Evolutionary conservation across 257 asterid species (phyloP).

Genomic region (Striga asiatica): DNA sequence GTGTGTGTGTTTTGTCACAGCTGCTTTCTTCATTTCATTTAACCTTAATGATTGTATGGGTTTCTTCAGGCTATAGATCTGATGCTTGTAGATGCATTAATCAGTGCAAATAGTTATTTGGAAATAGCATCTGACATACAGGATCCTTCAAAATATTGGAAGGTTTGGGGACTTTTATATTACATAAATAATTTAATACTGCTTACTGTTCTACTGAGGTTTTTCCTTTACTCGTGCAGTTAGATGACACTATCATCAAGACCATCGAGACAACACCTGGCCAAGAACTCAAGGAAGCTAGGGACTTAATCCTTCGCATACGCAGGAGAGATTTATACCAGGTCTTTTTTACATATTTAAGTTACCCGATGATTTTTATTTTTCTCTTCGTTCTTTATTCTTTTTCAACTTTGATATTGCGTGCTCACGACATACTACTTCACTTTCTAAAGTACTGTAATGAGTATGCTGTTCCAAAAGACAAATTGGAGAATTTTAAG

Average conservation of each 20-base stretch:
- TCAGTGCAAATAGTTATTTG: slow-evolving; percentile 65
- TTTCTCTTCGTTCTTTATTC: too few species aligned
- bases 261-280: slow-evolving; percentile 80
- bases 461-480: slow-evolving; percentile 86
- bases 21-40: not conserved
- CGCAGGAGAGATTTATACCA: slow-evolving; percentile 81
- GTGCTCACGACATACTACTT: slow-evolving; percentile 12
- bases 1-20: too few species aligned
- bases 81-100: slow-evolving; percentile 84
- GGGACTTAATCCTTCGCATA: slow-evolving; percentile 78
- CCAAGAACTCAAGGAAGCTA: slow-evolving; percentile 61
- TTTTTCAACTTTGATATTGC: not conserved
- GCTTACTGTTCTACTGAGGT: slow-evolving; percentile 13
- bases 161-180: slow-evolving; percentile 41
- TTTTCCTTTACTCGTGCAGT: slow-evolving; percentile 30
- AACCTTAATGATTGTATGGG: slow-evolving; percentile 5
- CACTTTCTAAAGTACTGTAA: slow-evolving; percentile 64
- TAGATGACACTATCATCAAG: slow-evolving; percentile 81
- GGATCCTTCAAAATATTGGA: slow-evolving; percentile 87
- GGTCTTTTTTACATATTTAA: slow-evolving; percentile 30
- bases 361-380: not conserved
- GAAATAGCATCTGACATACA: slow-evolving; percentile 66
- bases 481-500: slow-evolving; percentile 61
- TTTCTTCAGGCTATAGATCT: slow-evolving; percentile 77
- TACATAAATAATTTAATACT: slow-evolving; percentile 8